Evolutionary conservation across 176 grass and related monocot species (phyloP), one percentile per base, ranked within the genome.

Genomic region (Elaeis guineensis): DNA sequence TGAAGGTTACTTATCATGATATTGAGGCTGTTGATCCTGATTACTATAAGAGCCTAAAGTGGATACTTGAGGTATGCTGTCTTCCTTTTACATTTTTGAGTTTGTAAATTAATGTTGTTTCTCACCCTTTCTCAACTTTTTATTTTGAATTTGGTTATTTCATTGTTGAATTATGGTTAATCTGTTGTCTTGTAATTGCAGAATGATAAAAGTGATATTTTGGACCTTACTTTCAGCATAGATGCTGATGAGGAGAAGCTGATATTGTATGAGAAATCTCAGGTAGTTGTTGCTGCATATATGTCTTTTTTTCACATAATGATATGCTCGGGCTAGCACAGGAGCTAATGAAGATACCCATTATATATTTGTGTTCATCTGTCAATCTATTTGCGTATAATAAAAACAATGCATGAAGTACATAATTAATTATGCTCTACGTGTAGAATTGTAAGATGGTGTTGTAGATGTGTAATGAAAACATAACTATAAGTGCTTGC

Each of bases 1-100:
- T 56, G 24, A 99, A 99, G 80, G 94, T 99, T 74, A 99, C 94
- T 17, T 99, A 99, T 74, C 94, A 99, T 81, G 94, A 99, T 59
- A 93, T 99, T 79, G 94, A 99, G 79, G 94, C 94, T 58, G 85
- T 99, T 19, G 94, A 99, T 99, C 94, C 94, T 73, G 63, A 80
- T 35, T 99, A 93, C 64, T 99, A 89, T 68, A 99, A 69, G 77
- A 99, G 93, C 62, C 78, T 99, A 24, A 99, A 99, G 76, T 99
- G 94, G 94, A 89, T 93, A 88, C 94, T 99, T 28, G 94, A 99
- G 94, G 94, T 99, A 76, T 74, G 19, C 18, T 48, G 67, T 35
- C 29, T 24, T 16, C 24, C 24, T 63, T 56, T 17, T 30, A 21
- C 72, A 19, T 20, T 71, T 57, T 57, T 21, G 2, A 12, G 56